phyloP scores from a whole-genome alignment of 2,329 filamentous ascomycete species.

The Leptosphaerulina australis region DNA sequence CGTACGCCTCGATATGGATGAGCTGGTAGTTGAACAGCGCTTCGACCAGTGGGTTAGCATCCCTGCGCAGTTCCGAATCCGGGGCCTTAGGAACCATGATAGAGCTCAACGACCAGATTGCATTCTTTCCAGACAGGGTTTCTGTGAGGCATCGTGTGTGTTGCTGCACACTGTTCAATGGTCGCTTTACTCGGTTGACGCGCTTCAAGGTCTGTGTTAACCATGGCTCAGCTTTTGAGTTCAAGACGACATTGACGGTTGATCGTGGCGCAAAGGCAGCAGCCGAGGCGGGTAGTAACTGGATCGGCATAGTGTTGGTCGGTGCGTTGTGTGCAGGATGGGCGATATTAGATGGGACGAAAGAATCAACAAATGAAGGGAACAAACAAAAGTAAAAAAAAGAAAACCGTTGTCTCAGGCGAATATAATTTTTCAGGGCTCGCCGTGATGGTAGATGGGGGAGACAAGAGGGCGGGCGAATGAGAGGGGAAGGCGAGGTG shows the following conservation, averaged over 20 bases:
- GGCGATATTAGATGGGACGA: slow-evolving; percentile 47
- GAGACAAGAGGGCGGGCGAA: slow-evolving; percentile 50
- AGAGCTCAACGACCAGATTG: slow-evolving; percentile 93
- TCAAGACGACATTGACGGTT: slow-evolving; percentile 92
- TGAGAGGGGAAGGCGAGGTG: slow-evolving; percentile 52
- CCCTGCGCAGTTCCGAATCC: slow-evolving; percentile 80
- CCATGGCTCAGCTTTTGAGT: slow-evolving; percentile 93
- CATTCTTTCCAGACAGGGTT: slow-evolving; percentile 84
- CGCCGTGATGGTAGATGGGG: slow-evolving; percentile 41
- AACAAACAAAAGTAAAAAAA: slow-evolving; percentile 40
- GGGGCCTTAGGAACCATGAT: slow-evolving; percentile 91
- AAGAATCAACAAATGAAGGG: slow-evolving; percentile 39
- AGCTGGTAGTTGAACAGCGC: slow-evolving; percentile 92
- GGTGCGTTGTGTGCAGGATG: slow-evolving; percentile 35
- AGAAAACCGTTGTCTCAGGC: slow-evolving; percentile 45
- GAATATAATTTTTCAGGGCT: slow-evolving; percentile 44
- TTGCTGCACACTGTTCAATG: slow-evolving; percentile 94
- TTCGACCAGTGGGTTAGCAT: slow-evolving; percentile 82
- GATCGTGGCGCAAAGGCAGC: slow-evolving; percentile 94
- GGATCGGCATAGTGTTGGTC: slow-evolving; percentile 74
- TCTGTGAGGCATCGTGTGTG: slow-evolving; percentile 95
- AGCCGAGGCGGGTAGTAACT: slow-evolving; percentile 92
- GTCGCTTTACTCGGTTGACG: slow-evolving; percentile 95
- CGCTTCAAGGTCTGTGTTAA: slow-evolving; percentile 95
- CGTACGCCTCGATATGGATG: slow-evolving; percentile 93